Base-by-base conservation (phyloP, 176 grass and related monocot species). In the Phyllostachys edulis region DNA sequence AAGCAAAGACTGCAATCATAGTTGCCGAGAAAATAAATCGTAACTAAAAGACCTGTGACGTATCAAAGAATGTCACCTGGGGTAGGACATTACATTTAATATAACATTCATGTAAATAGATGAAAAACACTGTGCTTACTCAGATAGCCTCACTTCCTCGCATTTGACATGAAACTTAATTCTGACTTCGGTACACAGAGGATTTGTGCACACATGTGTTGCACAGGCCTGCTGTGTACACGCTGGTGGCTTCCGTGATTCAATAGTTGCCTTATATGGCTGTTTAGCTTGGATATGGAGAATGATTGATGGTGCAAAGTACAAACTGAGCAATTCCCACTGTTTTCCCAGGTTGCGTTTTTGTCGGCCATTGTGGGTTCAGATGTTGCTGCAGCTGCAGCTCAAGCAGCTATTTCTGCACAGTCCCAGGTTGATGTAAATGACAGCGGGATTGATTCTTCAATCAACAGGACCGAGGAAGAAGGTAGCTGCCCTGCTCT, bases 341-440 rank as follows among this genome's bases (percentile, higher is more conserved):
- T 92, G 47, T 78, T 85, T 94, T 86, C 45, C 40, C 82, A 99
- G 96, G 88, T 99, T 88, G 77, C 93, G 12, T 99, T 99, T 59
- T 94, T 99, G 82, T 92, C 93, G 42, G 93, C 91, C 16, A 87
- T 99, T 85, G 93, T 92, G 75, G 93, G 93, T 66, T 88, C 93
- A 76, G 80, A 87, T 84, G 85, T 92, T 78, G 89, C 91, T 39
- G 81, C 90, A 65, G 85, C 85, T 68, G 85, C 89, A 85, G 96
- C 91, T 71, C 84, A 89, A 87, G 89, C 93, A 83, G 96, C 96
- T 55, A 83, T 99, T 74, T 85, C 80, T 82, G 80, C 89, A 75
- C 87, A 95, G 67, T 90, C 79, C 76, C 76, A 85, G 51, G 81
- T 90, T 77, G 83, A 91, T 59, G n/a, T 77, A 71, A 79, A 83